Evolutionary conservation across 768 basidiomycete species (phyloP), one percentile per base, ranked within the genome.

Genomic region (Omphalotus guepiniiformis): DNA sequence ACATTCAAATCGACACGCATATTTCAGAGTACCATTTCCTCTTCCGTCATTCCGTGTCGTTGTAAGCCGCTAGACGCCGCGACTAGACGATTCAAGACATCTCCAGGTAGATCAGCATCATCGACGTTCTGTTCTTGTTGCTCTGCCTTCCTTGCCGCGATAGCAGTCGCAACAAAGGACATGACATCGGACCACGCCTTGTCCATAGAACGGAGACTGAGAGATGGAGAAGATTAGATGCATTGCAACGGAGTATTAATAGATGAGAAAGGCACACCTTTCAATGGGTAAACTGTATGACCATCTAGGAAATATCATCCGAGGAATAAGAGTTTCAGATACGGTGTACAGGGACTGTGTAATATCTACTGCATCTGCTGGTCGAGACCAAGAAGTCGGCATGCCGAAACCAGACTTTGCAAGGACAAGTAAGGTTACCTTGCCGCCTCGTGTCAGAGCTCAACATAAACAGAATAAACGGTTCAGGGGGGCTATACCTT

Each of bases 1-100:
- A 2, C 16, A 44, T 6, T 35, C 23, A 16, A 25, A n/a, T 23
- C 7, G 21, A 13, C 5, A 11, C 22, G 43, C 54, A n/a, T n/a
- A n/a, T n/a, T n/a, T n/a, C n/a, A n/a, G n/a, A n/a, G 19, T 34
- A 61, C 58, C 22, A 62, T 50, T 54, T 62, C 60, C 18, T 56
- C 40, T 19, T 56, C 51, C 27, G 49, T 44, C 15, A 60, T 50
- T 9, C 40, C 37, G 44, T 53, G 35, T 42, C 58, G 58, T 34
- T 48, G 58, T 22, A 47, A 48, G n/a, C 41, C 50, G 6, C 50
- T 55, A 13, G 38, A 49, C 15, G 55, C 53, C 29, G 50, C 42
- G 19, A 60, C 52, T n/a, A 62, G 50, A 15, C 57, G 41, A 22
- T 35, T 55, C 27, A 59, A 51, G 3, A 58, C 29, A 39, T 60